Evolutionary conservation across 2,329 filamentous ascomycete genomes (phyloP).

Genomic region (Diplodia scrobiculata): DNA sequence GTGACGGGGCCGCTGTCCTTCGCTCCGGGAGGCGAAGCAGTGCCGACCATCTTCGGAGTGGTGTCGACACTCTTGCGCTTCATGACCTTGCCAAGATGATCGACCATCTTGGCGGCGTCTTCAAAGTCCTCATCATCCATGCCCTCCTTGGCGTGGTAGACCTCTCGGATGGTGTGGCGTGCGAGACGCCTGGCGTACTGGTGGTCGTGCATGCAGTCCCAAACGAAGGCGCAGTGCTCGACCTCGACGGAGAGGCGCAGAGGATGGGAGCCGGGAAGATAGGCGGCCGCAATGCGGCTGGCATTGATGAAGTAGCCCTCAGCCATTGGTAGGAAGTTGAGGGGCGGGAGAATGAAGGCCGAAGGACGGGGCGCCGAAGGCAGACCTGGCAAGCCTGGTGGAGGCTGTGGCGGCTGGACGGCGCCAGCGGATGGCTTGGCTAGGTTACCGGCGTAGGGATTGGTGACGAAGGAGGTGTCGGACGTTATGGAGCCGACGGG

Average conservation of each 20-base stretch:
- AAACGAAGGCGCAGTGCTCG: constrained; percentile 89
- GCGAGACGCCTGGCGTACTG: constrained; percentile 76
- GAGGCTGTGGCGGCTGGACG: constrained; percentile 27
- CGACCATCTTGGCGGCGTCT: constrained; percentile 85
- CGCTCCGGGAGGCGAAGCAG: background rate
- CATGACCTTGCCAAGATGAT: constrained; percentile 84
- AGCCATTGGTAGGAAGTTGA: constrained; percentile 82
- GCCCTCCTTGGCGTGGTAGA: constrained; percentile 86
- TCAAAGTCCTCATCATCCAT: constrained; percentile 96
- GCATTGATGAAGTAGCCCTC: constrained; percentile 79
- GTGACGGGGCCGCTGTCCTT: constrained; percentile 11
- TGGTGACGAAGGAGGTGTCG: constrained; percentile 55
- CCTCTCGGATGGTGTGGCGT: constrained; percentile 80
- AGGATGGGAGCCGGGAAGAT: constrained; percentile 86
- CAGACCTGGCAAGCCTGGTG: constrained; percentile 45
- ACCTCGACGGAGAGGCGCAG: constrained; percentile 86
- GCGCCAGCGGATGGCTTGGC: constrained; percentile 37
- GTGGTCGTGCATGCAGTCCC: constrained; percentile 84
- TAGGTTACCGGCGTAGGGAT: constrained; percentile 49
- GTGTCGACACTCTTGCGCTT: constrained; percentile 56
- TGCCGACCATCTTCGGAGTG: constrained; percentile 10
- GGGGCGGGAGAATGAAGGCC: constrained; percentile 75
- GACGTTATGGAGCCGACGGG: constrained; percentile 54
- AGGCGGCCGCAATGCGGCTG: constrained; percentile 68
- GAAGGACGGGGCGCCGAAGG: constrained; percentile 49